These are phyloP conservation scores for Podila clonocystis DNA, from an alignment of 192 early-diverging fungal species.

Conservation along the genomic window DNA sequence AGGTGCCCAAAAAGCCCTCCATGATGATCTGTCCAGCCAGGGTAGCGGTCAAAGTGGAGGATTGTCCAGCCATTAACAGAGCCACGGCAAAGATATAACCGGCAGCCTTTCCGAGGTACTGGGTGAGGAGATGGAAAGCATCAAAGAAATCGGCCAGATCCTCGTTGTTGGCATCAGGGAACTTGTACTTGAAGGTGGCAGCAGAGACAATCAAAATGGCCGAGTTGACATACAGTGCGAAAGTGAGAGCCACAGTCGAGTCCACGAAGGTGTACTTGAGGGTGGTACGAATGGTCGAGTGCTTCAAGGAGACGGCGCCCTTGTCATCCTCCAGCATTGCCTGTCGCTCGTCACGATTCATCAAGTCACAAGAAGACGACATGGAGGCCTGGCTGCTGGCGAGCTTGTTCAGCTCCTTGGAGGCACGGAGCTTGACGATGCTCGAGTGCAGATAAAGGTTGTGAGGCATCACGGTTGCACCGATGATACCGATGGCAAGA, in stretches of 20 bases:
- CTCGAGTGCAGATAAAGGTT: constrained; percentile 84
- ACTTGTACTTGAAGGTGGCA: constrained; percentile 73
- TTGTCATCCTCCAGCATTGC: constrained; percentile 19
- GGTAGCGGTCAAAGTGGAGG: constrained; percentile 84
- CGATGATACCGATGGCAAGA: constrained; percentile 83
- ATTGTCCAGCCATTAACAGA: constrained; percentile 79
- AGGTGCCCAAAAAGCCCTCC: constrained; percentile 77
- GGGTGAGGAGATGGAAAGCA: constrained; percentile 68
- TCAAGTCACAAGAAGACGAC: constrained; percentile 33
- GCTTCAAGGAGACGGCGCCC: constrained; percentile 31
- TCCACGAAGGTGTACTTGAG: constrained; percentile 71
- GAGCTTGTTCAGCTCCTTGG: constrained; percentile 21
- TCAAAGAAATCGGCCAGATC: constrained; percentile 72
- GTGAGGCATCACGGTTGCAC: constrained; percentile 92
- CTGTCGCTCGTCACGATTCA: constrained; percentile 18
- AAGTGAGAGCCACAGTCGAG: constrained; percentile 70
- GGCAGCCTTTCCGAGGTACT: constrained; percentile 69
- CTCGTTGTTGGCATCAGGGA: constrained; percentile 25
- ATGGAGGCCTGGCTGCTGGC: constrained; percentile 28
- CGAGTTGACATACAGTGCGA: constrained; percentile 81
- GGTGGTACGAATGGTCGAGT: constrained; percentile 54
- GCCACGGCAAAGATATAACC: constrained; percentile 80
- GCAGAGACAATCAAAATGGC: constrained; percentile 83
- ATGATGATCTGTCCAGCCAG: constrained; percentile 88
- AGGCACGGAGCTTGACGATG: constrained; percentile 72